Conservation (phyloP, 2,329 filamentous ascomycete genomes). For the Aspergillus vadensis region DNA sequence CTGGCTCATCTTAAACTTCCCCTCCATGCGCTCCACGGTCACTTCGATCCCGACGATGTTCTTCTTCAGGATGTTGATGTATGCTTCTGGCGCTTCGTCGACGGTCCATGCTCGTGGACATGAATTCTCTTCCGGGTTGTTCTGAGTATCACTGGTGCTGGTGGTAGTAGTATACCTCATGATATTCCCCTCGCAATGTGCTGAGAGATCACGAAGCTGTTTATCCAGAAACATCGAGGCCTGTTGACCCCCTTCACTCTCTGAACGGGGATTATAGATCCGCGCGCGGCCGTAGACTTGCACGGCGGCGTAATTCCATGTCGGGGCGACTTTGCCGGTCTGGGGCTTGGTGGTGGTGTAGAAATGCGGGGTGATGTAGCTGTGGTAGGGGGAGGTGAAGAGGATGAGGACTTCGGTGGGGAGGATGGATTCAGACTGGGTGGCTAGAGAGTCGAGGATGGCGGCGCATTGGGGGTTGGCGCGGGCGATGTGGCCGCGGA, state of each 20-base stretch:
- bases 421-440: constrained; percentile 21
- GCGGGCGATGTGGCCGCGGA: constrained; percentile 65
- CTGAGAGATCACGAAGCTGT: constrained; percentile 47
- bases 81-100: constrained; percentile 48
- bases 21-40: too few relatives aligned
- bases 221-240: constrained; percentile 54
- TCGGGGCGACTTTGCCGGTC: constrained; percentile 68
- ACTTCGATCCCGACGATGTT: too few relatives aligned
- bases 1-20: too few relatives aligned
- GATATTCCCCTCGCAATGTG: constrained; percentile 54
- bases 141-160: constrained; percentile 28
- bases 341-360: constrained; percentile 66
- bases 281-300: constrained; percentile 63
- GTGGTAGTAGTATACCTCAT: constrained; percentile 54
- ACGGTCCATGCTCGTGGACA: constrained; percentile 54
- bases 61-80: too few relatives aligned
- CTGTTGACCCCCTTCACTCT: constrained; percentile 41
- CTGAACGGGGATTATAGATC: constrained; percentile 52
- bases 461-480: constrained; percentile 66
- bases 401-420: constrained; percentile 61
- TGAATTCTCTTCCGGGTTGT: constrained; percentile 46
- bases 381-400: constrained; percentile 61
- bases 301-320: constrained; percentile 69
- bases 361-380: constrained; percentile 70
- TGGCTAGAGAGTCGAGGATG: constrained; percentile 53